Percentiles rank a stretch among this genome's conserved stretches.
phyloP scores from a whole-genome alignment of 73 alveolate species.

The Paramecium sexaurelia region DNA sequence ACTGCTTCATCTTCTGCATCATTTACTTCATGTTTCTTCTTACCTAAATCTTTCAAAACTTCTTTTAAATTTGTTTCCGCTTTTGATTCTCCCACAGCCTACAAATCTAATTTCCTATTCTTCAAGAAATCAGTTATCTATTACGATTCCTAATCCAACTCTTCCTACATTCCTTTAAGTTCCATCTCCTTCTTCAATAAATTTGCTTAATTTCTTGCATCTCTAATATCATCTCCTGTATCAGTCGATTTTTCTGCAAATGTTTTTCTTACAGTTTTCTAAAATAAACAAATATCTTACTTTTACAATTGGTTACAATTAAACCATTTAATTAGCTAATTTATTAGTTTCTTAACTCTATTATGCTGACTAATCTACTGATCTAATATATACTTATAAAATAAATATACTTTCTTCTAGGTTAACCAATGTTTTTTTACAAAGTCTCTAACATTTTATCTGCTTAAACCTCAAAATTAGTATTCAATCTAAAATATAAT shows the following conservation, averaged over 20 bases:
- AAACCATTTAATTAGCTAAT: conserved; percentile 23
- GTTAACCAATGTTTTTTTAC: not conserved
- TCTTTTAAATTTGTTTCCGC: conserved; percentile 54
- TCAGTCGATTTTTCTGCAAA: conserved; percentile 66
- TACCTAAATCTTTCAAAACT: conserved; percentile 55
- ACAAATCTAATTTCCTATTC: conserved; percentile 44
- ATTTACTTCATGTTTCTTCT: conserved; percentile 55
- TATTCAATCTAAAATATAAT: not conserved
- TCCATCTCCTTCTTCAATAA: conserved; percentile 47
- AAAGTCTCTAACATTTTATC: conserved; percentile 37
- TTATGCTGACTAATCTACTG: conserved; percentile 37
- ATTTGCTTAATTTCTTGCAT: conserved; percentile 56
- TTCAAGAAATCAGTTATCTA: conserved; percentile 57
- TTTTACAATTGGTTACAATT: conserved; percentile 42
- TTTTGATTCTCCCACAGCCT: conserved; percentile 60
- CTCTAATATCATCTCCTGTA: conserved; percentile 64
- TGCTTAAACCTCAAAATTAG: conserved; percentile 54
- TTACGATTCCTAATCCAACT: conserved; percentile 40
- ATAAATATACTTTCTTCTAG: conserved; percentile 45
- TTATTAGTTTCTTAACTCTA: not conserved
- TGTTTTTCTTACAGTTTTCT: conserved; percentile 32
- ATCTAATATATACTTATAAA: not conserved
- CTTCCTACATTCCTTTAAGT: conserved; percentile 39
- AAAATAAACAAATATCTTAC: not conserved
- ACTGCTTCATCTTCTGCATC: conserved; percentile 43